phyloP scores from a whole-genome alignment of 805 yeast species.

The Kluyveromyces aestuarii region DNA sequence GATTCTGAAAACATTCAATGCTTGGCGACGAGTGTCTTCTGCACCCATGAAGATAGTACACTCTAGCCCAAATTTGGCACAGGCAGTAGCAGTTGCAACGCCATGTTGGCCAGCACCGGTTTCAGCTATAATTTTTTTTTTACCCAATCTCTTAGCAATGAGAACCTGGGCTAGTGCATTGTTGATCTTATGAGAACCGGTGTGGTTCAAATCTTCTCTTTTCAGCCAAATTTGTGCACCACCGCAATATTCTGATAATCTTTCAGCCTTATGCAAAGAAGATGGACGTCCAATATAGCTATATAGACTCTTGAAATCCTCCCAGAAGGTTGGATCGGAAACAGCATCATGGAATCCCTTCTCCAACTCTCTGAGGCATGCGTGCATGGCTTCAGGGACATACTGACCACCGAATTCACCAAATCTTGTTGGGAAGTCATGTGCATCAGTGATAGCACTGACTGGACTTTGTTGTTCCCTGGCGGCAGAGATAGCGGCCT shows the following conservation, averaged over 20 bases:
- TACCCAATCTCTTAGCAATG: slow-evolving; percentile 71
- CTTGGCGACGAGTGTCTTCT: slow-evolving; percentile 97
- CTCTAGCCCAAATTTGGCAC: slow-evolving; percentile 85
- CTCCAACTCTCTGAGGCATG: slow-evolving; percentile 86
- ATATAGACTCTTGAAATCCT: slow-evolving; percentile 74
- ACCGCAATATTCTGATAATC: slow-evolving; percentile 82
- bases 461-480: slow-evolving; percentile 15
- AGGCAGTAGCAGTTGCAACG: slow-evolving; percentile 87
- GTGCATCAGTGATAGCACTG: slow-evolving; percentile 43
- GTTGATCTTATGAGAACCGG: slow-evolving; percentile 83
- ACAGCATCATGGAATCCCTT: slow-evolving; percentile 78
- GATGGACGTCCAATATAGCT: slow-evolving; percentile 97
- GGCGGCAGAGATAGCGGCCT: slow-evolving; percentile 17
- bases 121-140: slow-evolving; percentile 71
- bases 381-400: slow-evolving; percentile 92
- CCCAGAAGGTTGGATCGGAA: slow-evolving; percentile 90
- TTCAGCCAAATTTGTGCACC: slow-evolving; percentile 97
- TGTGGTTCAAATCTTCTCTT: slow-evolving; percentile 90
- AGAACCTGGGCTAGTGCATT: slow-evolving; percentile 78
- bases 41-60: slow-evolving; percentile 99
- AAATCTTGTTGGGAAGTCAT: slow-evolving; percentile 66
- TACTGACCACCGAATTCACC: slow-evolving; percentile 98
- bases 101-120: slow-evolving; percentile 95
- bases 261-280: slow-evolving; percentile 79
- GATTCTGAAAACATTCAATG: slow-evolving; percentile 96